Evolutionary conservation across 163 green algal genomes (phyloP).

Genomic region (Volvox carteri): DNA sequence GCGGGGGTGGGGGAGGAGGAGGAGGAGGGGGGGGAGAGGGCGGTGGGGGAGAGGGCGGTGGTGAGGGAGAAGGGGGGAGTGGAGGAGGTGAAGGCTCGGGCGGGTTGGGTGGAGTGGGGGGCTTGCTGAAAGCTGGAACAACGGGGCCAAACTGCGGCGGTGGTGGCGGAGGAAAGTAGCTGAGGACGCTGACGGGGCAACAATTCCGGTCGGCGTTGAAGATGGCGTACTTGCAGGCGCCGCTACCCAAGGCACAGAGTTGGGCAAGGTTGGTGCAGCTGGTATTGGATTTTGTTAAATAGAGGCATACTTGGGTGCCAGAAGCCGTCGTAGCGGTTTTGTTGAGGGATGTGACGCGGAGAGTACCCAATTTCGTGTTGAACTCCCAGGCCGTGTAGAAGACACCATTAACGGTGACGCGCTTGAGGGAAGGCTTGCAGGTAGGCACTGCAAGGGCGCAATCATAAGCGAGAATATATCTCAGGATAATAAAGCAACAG

Average conservation of each 20-base stretch:
- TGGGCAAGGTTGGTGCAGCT: background rate
- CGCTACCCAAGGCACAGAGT: background rate
- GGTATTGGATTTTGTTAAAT: background rate
- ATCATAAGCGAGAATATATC: too few relatives aligned
- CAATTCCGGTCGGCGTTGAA: constrained; percentile 38
- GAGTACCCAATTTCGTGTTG: background rate
- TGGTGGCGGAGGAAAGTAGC: background rate
- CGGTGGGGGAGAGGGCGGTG: background rate
- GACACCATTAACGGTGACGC: constrained; percentile 3
- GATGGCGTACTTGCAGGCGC: constrained; percentile 18
- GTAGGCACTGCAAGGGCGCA: background rate
- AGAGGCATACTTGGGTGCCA: constrained; percentile 45
- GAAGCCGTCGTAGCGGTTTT: background rate
- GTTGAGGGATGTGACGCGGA: constrained; percentile 33
- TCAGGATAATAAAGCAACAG: background rate
- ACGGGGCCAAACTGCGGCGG: background rate
- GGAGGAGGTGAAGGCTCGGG: background rate
- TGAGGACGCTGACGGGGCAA: constrained; percentile 16
- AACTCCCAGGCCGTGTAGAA: constrained; percentile 13
- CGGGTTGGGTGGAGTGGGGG: background rate
- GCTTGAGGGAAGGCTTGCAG: constrained; percentile 34
- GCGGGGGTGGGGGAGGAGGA: background rate
- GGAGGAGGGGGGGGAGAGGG: background rate
- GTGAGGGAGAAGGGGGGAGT: background rate
- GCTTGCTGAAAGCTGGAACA: background rate